Percentiles rank a stretch among this genome's conserved stretches.
Conservation (phyloP, 192 early-diverging fungal genomes). For the Martensiomyces pterosporus region DNA sequence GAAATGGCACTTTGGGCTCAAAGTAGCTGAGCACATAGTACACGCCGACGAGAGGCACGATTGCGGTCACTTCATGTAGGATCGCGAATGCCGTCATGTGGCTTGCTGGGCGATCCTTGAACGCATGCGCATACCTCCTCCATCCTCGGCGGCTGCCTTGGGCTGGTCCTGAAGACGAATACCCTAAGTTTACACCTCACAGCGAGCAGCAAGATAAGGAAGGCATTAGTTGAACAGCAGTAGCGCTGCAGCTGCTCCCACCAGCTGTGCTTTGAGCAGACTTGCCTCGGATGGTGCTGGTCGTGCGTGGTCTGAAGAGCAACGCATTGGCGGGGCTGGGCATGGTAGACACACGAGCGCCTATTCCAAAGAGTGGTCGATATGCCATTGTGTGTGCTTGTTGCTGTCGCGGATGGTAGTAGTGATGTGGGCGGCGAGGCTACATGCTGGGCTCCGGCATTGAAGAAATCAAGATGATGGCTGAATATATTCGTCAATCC, state of each 20-base stretch:
- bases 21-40: slow-evolving; percentile 62
- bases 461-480: too few species aligned
- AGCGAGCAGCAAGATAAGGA: too few species aligned
- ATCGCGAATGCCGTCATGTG: slow-evolving; percentile 71
- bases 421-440: too few species aligned
- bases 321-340: neutral
- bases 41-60: slow-evolving; percentile 70
- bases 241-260: slow-evolving; percentile 18
- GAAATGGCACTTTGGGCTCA: slow-evolving; percentile 61
- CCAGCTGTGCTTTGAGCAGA: slow-evolving; percentile 6
- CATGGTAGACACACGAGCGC: neutral
- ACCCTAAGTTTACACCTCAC: too few species aligned
- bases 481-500: too few species aligned
- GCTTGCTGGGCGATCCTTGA: slow-evolving; percentile 63
- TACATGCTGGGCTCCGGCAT: too few species aligned
- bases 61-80: slow-evolving; percentile 85
- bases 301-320: neutral
- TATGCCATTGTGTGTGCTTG: too few species aligned
- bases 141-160: too few species aligned
- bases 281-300: neutral
- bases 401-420: too few species aligned
- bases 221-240: too few species aligned
- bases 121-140: slow-evolving; percentile 53
- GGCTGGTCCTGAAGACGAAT: too few species aligned
- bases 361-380: too few species aligned